Percentiles rank a stretch among this genome's conserved stretches.
These are phyloP conservation scores for Aplosporella prunicola DNA, from an alignment of 2,329 filamentous ascomycete species.

Conservation along the genomic window DNA sequence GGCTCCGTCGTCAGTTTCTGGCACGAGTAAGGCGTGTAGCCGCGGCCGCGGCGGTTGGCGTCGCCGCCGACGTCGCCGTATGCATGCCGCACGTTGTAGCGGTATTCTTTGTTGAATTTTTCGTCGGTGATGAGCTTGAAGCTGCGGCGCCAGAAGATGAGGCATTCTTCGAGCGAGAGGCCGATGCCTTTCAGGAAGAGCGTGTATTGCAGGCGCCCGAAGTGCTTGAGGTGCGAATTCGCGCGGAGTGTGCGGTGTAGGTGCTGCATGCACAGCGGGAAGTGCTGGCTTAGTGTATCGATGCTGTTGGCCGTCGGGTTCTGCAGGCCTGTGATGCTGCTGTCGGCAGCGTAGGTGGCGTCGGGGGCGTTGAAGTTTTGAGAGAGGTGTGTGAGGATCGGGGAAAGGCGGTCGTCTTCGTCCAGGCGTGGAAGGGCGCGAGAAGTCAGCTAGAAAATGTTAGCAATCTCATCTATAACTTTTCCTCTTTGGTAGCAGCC, in stretches of 20 bases:
- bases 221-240: constrained; percentile 88
- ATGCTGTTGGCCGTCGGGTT: constrained; percentile 51
- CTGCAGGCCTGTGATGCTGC: constrained; percentile 69
- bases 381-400: constrained; percentile 71
- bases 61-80: constrained; percentile 96
- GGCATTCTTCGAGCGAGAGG: constrained; percentile 78
- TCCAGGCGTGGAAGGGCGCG: constrained; percentile 84
- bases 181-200: constrained; percentile 96
- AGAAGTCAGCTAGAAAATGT: constrained; percentile 59
- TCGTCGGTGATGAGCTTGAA: constrained; percentile 89
- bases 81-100: constrained; percentile 89
- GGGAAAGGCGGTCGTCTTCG: constrained; percentile 83
- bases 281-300: constrained; percentile 66
- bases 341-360: constrained; percentile 61
- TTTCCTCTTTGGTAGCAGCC: not conserved
- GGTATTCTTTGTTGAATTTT: constrained; percentile 93
- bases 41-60: constrained; percentile 71
- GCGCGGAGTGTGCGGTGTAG: constrained; percentile 78
- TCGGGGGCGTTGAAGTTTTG: constrained; percentile 94
- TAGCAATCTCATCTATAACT: too few relatives aligned
- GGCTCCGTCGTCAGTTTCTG: constrained; percentile 91
- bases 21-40: constrained; percentile 86
- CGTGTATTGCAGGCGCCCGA: constrained; percentile 83
- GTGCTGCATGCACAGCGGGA: constrained; percentile 90
- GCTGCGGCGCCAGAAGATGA: constrained; percentile 79